phyloP scores from a whole-genome alignment of 208 protist genomes.

The Acanthamoeba quina region DNA sequence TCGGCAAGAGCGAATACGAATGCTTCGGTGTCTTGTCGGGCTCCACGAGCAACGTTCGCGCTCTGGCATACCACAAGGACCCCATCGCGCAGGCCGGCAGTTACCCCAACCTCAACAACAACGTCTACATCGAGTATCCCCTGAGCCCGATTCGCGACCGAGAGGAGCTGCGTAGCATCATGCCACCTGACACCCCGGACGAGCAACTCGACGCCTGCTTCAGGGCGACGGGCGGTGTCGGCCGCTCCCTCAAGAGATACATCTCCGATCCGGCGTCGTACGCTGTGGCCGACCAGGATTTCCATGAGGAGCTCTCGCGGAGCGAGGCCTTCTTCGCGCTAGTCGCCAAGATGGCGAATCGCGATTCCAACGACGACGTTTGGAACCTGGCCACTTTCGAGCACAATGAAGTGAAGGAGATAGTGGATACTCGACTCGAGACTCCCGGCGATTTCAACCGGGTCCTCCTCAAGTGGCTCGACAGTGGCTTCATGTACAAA shows the following conservation, averaged over 20 bases:
- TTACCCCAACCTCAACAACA: slow-evolving; percentile 34
- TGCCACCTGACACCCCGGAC: neutral
- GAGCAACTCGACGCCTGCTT: neutral
- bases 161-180: neutral
- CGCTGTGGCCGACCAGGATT: neutral
- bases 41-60: neutral
- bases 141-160: neutral
- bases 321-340: neutral
- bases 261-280: neutral
- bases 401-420: too few relatives aligned
- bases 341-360: neutral
- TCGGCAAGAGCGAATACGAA: neutral
- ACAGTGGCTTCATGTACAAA: too few relatives aligned
- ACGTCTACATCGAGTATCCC: neutral
- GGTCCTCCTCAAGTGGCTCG: too few relatives aligned
- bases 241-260: neutral
- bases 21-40: slow-evolving; percentile 11
- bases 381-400: neutral
- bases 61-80: neutral
- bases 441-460: too few relatives aligned
- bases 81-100: neutral
- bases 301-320: neutral
- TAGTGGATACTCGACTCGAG: too few relatives aligned
- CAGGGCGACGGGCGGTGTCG: neutral
- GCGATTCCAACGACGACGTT: neutral